Evolutionary conservation across 2,329 filamentous ascomycete genomes (phyloP), one percentile per base, ranked within the genome.

Genomic region (Paecilomyces fulvus): DNA sequence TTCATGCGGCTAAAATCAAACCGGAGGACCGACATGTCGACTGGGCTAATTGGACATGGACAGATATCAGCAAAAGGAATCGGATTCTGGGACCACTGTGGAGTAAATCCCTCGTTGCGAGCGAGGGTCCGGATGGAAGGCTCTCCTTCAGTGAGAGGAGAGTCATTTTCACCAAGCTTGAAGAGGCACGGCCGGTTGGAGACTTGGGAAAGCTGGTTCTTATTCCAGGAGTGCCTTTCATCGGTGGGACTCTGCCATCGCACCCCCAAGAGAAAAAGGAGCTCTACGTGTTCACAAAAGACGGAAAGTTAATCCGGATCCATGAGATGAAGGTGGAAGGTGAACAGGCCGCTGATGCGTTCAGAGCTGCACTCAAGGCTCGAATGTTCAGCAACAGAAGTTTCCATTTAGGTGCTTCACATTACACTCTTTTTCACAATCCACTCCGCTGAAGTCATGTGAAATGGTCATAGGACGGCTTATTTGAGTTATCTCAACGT

Each of bases 1-100:
- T 65, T 6, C 81, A 87, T 64, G 92, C 92, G 1, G 82, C 83
- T 1, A 96, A 96, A 67, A 83, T 96, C 58, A 82, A 73, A 1
- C 81, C 86, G 55, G 72, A 78, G 5, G 84, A 92, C 63, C 75
- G 77, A 1, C 80, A 83, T 57, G 72, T 95, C 7, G 73, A 85
- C 59, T 90, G 86, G 80, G 50, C 61, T 0, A 70, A 65, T 3
- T 83, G 83, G 78, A 74, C 74, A 0, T 73, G 78, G n/a, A 71
- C 76, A 2, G 78, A 83, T 1, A 79, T 92, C 14, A 67, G 74
- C 5, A 76, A 80, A 4, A 78, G 82, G 4, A 75, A 82, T 53
- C 78, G 80, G 8, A 84, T 86, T 0, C 74, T 92, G 12, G 85
- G 85, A 0, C 75, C 83, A 3, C 69, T 89, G 5, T 95, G 89